Percentiles rank a stretch among this genome's conserved stretches.
Evolutionary conservation across 2,329 filamentous ascomycete genomes (phyloP).

Genomic region (Aspergillus hiratsukae): DNA sequence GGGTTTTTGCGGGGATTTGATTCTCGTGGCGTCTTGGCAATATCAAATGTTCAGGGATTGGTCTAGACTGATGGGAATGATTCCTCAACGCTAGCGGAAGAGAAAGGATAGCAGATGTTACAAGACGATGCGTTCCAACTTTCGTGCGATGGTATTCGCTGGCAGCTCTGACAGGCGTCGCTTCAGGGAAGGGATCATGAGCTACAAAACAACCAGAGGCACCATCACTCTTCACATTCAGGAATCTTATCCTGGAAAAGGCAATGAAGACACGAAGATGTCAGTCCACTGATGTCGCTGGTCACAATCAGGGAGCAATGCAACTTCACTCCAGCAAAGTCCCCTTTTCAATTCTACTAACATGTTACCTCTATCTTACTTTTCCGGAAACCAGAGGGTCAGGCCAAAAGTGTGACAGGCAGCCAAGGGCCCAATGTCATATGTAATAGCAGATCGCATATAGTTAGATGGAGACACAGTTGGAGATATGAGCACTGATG

Average conservation of each 20-base stretch:
- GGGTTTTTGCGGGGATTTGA: slow-evolving; percentile 13
- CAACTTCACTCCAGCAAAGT: not conserved
- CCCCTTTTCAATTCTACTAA: not conserved
- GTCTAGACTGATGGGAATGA: not conserved
- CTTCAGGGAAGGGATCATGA: no score
- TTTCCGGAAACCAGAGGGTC: not conserved
- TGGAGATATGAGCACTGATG: no score
- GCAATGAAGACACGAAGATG: not conserved
- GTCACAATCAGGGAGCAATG: not conserved
- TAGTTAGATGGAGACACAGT: not conserved
- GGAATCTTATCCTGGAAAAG: not conserved
- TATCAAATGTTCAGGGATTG: not conserved
- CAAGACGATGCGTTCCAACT: not conserved
- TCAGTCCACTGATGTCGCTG: no score
- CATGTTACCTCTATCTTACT: not conserved
- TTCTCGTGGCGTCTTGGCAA: not conserved
- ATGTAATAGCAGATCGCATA: not conserved
- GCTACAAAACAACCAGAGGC: not conserved
- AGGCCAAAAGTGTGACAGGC: not conserved
- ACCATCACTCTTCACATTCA: not conserved
- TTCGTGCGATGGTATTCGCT: not conserved
- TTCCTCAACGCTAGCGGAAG: not conserved
- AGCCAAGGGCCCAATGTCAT: not conserved
- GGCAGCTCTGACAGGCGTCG: not conserved
- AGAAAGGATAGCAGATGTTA: not conserved